These are phyloP conservation scores for Phlebiopsis gigantea DNA, from an alignment of 768 basidiomycete species.

Conservation along the genomic window DNA sequence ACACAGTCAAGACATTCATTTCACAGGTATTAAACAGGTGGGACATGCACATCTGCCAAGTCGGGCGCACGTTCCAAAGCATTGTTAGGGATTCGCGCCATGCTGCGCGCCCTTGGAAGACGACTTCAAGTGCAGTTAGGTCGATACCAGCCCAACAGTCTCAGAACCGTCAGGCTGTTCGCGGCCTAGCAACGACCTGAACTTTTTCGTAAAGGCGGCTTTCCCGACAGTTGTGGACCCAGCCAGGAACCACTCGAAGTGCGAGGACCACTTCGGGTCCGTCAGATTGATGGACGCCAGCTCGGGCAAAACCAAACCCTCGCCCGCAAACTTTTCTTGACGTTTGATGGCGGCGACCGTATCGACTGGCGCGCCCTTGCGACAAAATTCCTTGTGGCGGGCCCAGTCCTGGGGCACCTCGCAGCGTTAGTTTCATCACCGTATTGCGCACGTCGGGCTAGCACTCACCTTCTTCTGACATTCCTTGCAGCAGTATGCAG, in stretches of 20 bases:
- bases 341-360: background rate
- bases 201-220: background rate
- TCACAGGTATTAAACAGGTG: no score
- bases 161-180: no score
- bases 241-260: background rate
- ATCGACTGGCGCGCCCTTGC: background rate
- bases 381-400: constrained; percentile 4
- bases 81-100: no score
- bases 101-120: no score
- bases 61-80: no score
- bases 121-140: no score
- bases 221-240: background rate
- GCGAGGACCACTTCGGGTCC: background rate
- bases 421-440: background rate
- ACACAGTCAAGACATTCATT: no score
- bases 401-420: constrained; percentile 1
- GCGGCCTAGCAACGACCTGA: background rate
- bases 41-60: no score
- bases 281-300: background rate
- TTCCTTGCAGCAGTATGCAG: constrained; percentile 11
- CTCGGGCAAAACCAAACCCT: background rate
- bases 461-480: constrained; percentile 12
- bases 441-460: no score
- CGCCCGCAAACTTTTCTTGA: background rate
- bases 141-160: no score